Percentiles rank a stretch among this genome's conserved stretches.
phyloP scores from a whole-genome alignment of 2,329 filamentous ascomycete genomes.

The Allantophomopsis lycopodina region DNA sequence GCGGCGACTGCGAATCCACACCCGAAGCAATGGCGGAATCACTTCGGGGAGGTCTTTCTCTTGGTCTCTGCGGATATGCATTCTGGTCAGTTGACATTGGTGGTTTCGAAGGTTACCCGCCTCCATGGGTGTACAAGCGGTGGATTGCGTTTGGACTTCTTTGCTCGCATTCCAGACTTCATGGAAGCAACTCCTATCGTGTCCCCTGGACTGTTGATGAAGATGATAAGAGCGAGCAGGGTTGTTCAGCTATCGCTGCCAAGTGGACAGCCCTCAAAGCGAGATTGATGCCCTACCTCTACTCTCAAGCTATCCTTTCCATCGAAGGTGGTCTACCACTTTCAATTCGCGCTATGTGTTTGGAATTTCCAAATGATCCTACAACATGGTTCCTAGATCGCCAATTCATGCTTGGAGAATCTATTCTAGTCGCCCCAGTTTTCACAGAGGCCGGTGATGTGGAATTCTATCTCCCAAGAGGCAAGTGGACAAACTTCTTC shows the following conservation, averaged over 20 bases:
- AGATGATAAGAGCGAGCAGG: conserved; percentile 31
- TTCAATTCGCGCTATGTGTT: conserved; percentile 38
- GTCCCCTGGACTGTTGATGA: conserved; percentile 49
- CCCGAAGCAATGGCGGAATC: conserved; percentile 49
- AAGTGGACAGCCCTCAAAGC: conserved; percentile 31
- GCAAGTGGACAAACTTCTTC: conserved; percentile 35
- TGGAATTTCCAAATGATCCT: conserved; percentile 47
- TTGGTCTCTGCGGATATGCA: conserved; percentile 41
- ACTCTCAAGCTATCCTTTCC: conserved; percentile 33
- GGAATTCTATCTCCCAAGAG: conserved; percentile 40
- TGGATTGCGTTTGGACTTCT: conserved; percentile 51
- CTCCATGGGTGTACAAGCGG: conserved; percentile 45
- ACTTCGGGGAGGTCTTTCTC: conserved; percentile 39
- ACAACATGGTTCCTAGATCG: conserved; percentile 42
- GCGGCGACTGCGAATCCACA: conserved; percentile 48
- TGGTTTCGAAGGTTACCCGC: conserved; percentile 45
- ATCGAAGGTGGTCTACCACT: conserved; percentile 35
- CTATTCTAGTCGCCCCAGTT: conserved; percentile 41
- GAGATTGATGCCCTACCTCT: conserved; percentile 42
- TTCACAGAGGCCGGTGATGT: conserved; percentile 40
- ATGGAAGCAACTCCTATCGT: conserved; percentile 45
- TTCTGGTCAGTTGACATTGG: conserved; percentile 52
- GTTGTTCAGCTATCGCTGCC: conserved; percentile 34
- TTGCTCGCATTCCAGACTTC: conserved; percentile 43
- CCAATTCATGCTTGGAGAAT: conserved; percentile 47